Evolutionary conservation across 306 rosid genomes (phyloP), one percentile per base, ranked within the genome.

Genomic region (Macrotyloma uniflorum): DNA sequence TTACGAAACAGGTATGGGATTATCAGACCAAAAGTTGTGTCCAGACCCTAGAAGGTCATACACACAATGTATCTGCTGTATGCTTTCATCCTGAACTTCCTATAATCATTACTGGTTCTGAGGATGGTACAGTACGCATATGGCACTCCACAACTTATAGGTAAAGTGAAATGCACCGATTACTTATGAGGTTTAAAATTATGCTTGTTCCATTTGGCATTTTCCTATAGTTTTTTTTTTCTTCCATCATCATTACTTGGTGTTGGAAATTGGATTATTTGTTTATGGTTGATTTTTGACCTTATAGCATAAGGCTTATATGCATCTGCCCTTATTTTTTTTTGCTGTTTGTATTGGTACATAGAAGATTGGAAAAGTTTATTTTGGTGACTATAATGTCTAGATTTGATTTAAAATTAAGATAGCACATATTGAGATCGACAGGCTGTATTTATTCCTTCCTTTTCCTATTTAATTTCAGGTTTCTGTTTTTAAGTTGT

Each of bases 51-150:
- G 99, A 96, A 19, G 99, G 99, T 68, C 98, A 96, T 78, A 96
- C 99, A n/a, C 99, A 96, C 90, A 96, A 96, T 86, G 98, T 96
- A 63, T 96, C 99, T 85, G 99, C 97, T 76, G 99, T 96, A 49
- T 96, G 97, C 87, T 96, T 96, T 79, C 99, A 96, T 82, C 98
- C 99, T 23, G 98, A 96, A 74, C 99, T 96, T 85, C 99, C 99
- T 13, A 93, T 96, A 75, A 96, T 93, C 74, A 96, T 96, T 46
- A 96, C 99, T 13, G 99, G 99, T 61, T 96, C 99, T 23, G 99
- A 96, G 85, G 99, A 96, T 82, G 99, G 99, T 77, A 96, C 98
- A 53, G 99, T 96, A 79, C 98, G 98, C 78, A 96, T 93, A 82
- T 96, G 99, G 99, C 99, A 96, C 79, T 85, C 99, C 13, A 96